Conservation (phyloP, 331 rosid genomes). For the Quercus phellos region DNA sequence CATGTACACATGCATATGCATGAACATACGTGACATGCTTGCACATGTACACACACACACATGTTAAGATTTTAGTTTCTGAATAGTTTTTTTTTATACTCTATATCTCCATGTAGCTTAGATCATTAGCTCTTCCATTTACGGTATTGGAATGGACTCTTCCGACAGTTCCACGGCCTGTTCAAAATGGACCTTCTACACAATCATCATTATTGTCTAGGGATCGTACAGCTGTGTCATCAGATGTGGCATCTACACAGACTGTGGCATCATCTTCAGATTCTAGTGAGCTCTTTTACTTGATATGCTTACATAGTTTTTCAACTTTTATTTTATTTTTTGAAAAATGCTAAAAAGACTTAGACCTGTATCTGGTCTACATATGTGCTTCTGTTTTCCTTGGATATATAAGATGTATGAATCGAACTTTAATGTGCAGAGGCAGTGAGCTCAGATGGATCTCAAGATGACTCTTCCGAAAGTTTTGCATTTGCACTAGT, state of each 20-base stretch:
- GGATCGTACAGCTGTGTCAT: slow-evolving; percentile 38
- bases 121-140: slow-evolving; percentile 99
- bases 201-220: slow-evolving; percentile 34
- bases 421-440: slow-evolving; percentile 41
- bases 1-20: too few relatives aligned
- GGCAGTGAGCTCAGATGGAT: slow-evolving; percentile 60
- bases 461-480: slow-evolving; percentile 83
- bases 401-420: slow-evolving; percentile 22
- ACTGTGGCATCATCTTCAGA: slow-evolving; percentile 29
- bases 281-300: slow-evolving; percentile 36
- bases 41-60: background rate
- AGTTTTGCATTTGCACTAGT: slow-evolving; percentile 94
- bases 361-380: slow-evolving; percentile 18
- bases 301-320: slow-evolving; percentile 20
- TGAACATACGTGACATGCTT: too few relatives aligned
- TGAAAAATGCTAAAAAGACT: background rate
- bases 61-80: slow-evolving; percentile 9
- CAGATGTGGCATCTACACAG: slow-evolving; percentile 47
- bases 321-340: background rate
- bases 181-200: slow-evolving; percentile 36
- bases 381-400: slow-evolving; percentile 11
- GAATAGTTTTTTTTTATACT: slow-evolving; percentile 41
- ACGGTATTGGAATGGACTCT: slow-evolving; percentile 99
- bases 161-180: slow-evolving; percentile 80
- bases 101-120: slow-evolving; percentile 87